Percentiles rank a stretch among this genome's conserved stretches.
phyloP scores from a whole-genome alignment of 345 rosid genomes.

The Moringa oleifera region DNA sequence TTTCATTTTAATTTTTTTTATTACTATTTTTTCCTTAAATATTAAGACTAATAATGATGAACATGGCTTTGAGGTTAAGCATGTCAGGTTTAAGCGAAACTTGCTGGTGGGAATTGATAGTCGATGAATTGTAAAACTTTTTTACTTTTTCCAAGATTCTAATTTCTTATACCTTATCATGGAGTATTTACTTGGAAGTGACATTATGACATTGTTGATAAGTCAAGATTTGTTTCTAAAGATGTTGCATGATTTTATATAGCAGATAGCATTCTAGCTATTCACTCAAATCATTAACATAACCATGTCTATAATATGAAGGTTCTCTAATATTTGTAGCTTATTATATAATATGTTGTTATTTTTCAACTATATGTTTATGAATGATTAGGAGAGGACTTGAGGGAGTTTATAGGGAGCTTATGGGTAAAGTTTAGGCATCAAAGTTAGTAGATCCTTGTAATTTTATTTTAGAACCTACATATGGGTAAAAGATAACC shows the following conservation, averaged over 20 bases:
- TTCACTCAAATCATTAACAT: constrained; percentile 81
- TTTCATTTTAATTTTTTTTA: no score
- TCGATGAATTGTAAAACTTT: constrained; percentile 83
- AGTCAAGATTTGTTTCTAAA: constrained; percentile 93
- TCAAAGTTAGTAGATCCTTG: no score
- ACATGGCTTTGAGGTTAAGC: no score
- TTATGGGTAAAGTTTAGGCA: no score
- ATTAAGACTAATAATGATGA: no score
- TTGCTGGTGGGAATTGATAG: constrained; percentile 98
- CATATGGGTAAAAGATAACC: no score
- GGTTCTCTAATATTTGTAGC: no score
- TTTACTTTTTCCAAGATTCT: constrained; percentile 96
- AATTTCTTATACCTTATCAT: constrained; percentile 90
- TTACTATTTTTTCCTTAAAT: no score
- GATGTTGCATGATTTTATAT: constrained; percentile 89
- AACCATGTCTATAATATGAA: constrained; percentile 66
- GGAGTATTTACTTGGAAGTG: constrained; percentile 99
- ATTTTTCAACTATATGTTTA: not conserved
- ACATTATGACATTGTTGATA: constrained; percentile 97
- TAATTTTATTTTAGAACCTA: no score
- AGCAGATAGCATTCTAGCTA: constrained; percentile 85
- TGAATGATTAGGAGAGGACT: constrained; percentile 1
- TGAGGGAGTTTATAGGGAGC: not conserved
- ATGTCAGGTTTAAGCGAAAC: no score
- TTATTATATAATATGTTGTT: not conserved